Base-by-base conservation (phyloP, 2,329 filamentous ascomycete genomes). In the Colletotrichum sp. region DNA sequence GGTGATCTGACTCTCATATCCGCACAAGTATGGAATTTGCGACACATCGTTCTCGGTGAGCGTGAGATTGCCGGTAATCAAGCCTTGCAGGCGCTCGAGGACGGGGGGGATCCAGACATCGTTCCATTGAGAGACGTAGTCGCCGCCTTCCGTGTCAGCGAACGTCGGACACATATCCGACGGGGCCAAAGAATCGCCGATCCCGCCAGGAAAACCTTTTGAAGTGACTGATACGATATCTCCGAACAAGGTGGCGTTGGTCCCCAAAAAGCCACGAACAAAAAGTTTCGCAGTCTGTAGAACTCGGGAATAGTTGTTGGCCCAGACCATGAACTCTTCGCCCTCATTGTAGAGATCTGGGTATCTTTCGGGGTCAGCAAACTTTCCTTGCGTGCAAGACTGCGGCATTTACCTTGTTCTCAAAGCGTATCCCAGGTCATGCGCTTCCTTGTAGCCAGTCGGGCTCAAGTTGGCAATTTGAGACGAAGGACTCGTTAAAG, bases 1-100 rank as follows among this genome's bases (percentile, higher is more conserved):
- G 0, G 87, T 91, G 77, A 94, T 93, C 79, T 94, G 93, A 5
- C 89, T 91, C 79, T 95, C 93, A 75, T 93, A 94, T 6, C 92
- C 93, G 78, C 93, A 95, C n/a, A 94, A 86, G 78, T 94, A 94
- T 0, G 92, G 92, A 66, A 94, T 91, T 60, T 89, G 88, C 9
- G 84, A 85, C 56, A 92, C 84, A 73, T 94, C 91, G 3, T 82
- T 83, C 36, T 88, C 83, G 1, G 86, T 88, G 38, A 94, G 86
- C 1, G 87, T 88, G 38, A 94, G 87, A 52, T 88, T 85, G 2
- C 92, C 91, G 1, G 82, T 79, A 36, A 93, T 87, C 38, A 91
- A 80, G 8, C 83, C 75, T 78, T 93, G 90, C 62, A 94, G 83
- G 5, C 92, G 89, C 28, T 86, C 82, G 73, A 86, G 85, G 78